Percentiles rank a stretch among this genome's conserved stretches.
Conservation (phyloP, 192 early-diverging fungal species). For the Coemansia furcata region DNA sequence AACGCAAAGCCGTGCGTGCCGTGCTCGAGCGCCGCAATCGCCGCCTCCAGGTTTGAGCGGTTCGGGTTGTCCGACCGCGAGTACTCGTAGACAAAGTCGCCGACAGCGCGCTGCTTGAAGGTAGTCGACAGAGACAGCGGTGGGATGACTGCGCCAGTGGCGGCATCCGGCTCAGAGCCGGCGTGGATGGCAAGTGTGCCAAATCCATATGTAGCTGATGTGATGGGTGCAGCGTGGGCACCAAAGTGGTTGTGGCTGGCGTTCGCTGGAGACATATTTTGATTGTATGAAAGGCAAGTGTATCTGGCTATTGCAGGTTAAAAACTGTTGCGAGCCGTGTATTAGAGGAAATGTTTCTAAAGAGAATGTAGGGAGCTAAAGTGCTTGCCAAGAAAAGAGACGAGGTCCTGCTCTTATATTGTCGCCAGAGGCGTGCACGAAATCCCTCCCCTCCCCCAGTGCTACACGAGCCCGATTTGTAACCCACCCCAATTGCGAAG, state of each 20-base stretch:
- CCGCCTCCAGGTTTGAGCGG: slow-evolving; percentile 71
- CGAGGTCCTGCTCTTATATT: not conserved
- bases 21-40: slow-evolving; percentile 89
- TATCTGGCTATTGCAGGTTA: not conserved
- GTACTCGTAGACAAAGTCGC: slow-evolving; percentile 86
- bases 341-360: not conserved
- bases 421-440: not conserved
- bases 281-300: not conserved
- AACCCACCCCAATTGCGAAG: not conserved
- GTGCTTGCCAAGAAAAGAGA: not conserved
- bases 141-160: slow-evolving; percentile 97
- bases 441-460: not conserved
- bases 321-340: no score
- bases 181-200: slow-evolving; percentile 94
- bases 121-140: slow-evolving; percentile 94
- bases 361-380: not conserved
- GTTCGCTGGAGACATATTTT: slow-evolving; percentile 43
- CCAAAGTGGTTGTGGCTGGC: slow-evolving; percentile 4
- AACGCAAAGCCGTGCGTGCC: slow-evolving; percentile 86
- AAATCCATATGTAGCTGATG: slow-evolving; percentile 58
- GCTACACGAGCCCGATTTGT: slow-evolving; percentile 4
- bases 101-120: slow-evolving; percentile 90
- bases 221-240: slow-evolving; percentile 11
- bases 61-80: slow-evolving; percentile 82
- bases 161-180: slow-evolving; percentile 83